Percentiles rank a stretch among this genome's conserved stretches.
Conservation (phyloP, 2,329 filamentous ascomycete genomes). For the Fusarium denticulatum region DNA sequence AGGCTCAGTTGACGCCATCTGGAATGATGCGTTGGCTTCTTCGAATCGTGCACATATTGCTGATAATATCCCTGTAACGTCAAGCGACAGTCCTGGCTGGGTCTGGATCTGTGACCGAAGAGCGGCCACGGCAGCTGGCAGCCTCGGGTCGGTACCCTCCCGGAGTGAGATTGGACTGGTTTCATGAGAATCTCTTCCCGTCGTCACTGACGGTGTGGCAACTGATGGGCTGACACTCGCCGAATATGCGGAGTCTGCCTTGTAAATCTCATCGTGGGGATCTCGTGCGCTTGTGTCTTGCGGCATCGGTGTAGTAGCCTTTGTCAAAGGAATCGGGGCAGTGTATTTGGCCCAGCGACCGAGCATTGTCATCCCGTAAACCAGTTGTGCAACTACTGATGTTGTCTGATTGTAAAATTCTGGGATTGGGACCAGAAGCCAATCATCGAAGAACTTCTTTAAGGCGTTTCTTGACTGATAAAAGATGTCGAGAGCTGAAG, state of each 20-base stretch:
- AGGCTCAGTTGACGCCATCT: conserved; percentile 44
- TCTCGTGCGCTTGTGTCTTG: conserved; percentile 37
- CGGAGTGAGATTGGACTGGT: conserved; percentile 37
- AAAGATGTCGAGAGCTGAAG: conserved; percentile 60
- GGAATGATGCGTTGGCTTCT: conserved; percentile 52
- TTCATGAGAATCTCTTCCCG: conserved; percentile 20
- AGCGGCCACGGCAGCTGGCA: conserved; percentile 53
- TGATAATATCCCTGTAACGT: conserved; percentile 56
- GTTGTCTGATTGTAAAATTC: conserved; percentile 60
- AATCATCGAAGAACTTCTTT: conserved; percentile 60
- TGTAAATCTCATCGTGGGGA: conserved; percentile 25
- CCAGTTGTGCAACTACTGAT: conserved; percentile 55
- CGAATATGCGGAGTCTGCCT: conserved; percentile 38
- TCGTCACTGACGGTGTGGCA: conserved; percentile 9
- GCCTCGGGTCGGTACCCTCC: conserved; percentile 49
- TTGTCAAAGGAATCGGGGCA: conserved; percentile 48
- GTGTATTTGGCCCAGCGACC: conserved; percentile 61
- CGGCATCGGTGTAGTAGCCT: conserved; percentile 40
- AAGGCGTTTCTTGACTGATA: conserved; percentile 60
- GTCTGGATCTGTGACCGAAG: conserved; percentile 54
- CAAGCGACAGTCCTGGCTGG: conserved; percentile 57
- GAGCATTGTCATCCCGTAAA: conserved; percentile 62
- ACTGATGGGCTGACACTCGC: conserved; percentile 15
- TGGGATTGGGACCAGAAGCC: conserved; percentile 55
- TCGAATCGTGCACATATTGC: conserved; percentile 56